A percentile compares a stretch with the other conserved stretches of the same genome.
Evolutionary conservation across 768 basidiomycete genomes (phyloP).

Genomic region (Botryobasidium botryosum): DNA sequence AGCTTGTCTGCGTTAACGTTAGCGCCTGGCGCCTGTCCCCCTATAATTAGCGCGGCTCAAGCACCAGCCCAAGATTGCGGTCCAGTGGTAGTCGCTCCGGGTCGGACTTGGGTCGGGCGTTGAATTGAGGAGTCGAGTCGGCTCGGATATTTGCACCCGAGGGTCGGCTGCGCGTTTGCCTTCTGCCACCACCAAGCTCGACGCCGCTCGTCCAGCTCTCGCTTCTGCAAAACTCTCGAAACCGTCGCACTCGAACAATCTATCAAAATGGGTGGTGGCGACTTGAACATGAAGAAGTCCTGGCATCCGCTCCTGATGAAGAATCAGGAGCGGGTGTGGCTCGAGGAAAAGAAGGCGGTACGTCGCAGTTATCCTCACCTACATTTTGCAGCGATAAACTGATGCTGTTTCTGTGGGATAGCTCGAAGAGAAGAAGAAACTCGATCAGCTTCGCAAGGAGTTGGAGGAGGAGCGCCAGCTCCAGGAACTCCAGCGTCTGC

Average conservation of each 20-base stretch:
- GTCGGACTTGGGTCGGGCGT: no score
- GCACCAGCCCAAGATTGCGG: no score
- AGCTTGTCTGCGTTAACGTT: no score
- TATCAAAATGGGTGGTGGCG: constrained; percentile 88
- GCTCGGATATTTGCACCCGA: no score
- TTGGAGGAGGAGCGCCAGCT: constrained; percentile 94
- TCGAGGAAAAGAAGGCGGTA: constrained; percentile 93
- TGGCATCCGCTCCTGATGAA: constrained; percentile 98
- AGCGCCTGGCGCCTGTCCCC: no score
- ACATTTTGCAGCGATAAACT: background rate
- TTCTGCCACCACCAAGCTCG: no score
- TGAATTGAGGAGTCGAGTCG: no score
- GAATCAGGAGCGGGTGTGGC: constrained; percentile 99
- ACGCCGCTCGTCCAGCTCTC: background rate
- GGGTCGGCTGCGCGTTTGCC: no score
- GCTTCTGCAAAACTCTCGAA: background rate
- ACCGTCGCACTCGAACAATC: constrained; percentile 1
- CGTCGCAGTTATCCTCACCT: constrained; percentile 18
- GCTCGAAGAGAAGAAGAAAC: constrained; percentile 98
- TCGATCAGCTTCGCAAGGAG: constrained; percentile 92
- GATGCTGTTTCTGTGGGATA: constrained; percentile 19
- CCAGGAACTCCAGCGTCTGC: constrained; percentile 87
- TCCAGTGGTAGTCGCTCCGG: no score
- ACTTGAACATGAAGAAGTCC: constrained; percentile 98
- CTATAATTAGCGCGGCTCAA: no score